These are phyloP conservation scores for Microdochium bolleyi DNA, from an alignment of 2,329 filamentous ascomycete genomes.

Conservation along the genomic window DNA sequence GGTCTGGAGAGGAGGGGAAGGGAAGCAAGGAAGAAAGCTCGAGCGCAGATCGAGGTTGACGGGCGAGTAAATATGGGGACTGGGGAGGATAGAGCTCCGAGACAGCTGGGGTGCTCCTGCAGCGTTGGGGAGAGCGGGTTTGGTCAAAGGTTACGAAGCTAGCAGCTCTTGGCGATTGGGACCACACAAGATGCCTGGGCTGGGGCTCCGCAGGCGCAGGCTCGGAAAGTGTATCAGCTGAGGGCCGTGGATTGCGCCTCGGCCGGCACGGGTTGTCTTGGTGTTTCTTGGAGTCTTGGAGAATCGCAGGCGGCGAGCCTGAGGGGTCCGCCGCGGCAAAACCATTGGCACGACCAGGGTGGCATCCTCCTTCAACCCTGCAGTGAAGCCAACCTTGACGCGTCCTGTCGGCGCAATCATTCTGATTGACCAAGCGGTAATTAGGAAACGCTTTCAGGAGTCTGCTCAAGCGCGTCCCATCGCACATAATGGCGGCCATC, in stretches of 20 bases:
- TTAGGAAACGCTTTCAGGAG: too few relatives aligned
- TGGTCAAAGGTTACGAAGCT: too few relatives aligned
- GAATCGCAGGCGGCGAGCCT: background rate
- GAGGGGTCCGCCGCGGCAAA: background rate
- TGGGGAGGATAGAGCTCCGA: too few relatives aligned
- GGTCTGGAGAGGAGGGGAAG: background rate
- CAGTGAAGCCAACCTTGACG: too few relatives aligned
- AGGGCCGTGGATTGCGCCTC: background rate
- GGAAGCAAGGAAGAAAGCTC: background rate
- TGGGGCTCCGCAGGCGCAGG: background rate
- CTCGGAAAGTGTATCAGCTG: background rate
- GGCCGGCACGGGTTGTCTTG: background rate
- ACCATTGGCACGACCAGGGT: background rate
- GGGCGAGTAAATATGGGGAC: background rate
- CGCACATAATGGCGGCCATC: too few relatives aligned
- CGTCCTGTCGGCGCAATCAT: too few relatives aligned
- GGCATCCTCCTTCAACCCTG: too few relatives aligned
- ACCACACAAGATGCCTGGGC: background rate
- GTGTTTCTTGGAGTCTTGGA: conserved; percentile 1
- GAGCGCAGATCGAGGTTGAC: background rate
- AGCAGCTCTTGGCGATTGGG: background rate
- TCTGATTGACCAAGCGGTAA: too few relatives aligned
- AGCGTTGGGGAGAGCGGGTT: background rate
- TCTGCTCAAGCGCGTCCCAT: too few relatives aligned
- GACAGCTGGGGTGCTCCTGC: background rate